These are phyloP conservation scores for Cymodocea nodosa DNA, from an alignment of 116 monocot genomes.

Conservation along the genomic window DNA sequence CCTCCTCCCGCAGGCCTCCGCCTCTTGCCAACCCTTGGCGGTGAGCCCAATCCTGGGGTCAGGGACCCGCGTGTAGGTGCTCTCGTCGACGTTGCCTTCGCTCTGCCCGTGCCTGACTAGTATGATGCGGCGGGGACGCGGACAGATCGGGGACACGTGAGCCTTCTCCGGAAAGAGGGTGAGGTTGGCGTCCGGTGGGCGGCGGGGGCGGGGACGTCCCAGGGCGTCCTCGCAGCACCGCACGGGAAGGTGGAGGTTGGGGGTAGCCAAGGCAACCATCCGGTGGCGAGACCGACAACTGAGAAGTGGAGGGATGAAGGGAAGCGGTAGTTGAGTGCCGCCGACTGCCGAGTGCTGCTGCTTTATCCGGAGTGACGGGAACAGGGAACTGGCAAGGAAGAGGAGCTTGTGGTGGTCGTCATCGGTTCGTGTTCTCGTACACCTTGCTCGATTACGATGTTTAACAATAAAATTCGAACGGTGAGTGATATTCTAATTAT, in stretches of 20 bases:
- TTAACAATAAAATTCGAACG: no score
- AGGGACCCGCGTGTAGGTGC: conserved; percentile 70
- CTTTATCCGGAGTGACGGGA: background rate
- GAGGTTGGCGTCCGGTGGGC: conserved; percentile 4
- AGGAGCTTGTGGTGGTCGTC: background rate
- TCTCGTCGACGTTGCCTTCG: conserved; percentile 93
- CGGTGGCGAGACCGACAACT: background rate
- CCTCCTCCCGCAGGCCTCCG: conserved; percentile 45
- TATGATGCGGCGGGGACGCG: conserved; percentile 64
- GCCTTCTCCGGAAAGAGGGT: conserved; percentile 26
- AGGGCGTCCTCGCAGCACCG: conserved; percentile 83
- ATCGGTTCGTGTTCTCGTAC: no score
- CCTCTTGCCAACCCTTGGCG: conserved; percentile 44
- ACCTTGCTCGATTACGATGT: no score
- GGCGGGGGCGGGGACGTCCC: conserved; percentile 16
- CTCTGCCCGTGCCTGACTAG: conserved; percentile 91
- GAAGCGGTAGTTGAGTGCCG: no score
- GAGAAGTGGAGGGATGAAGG: background rate
- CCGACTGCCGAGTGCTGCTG: background rate
- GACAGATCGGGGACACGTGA: conserved; percentile 3
- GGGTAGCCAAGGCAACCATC: background rate
- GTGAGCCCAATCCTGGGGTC: conserved; percentile 84
- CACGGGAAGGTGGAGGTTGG: conserved; percentile 7
- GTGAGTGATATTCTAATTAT: no score
- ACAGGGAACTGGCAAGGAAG: background rate